These are phyloP conservation scores for Solanum sejunctum DNA, from an alignment of 257 asterid species.

Conservation along the genomic window DNA sequence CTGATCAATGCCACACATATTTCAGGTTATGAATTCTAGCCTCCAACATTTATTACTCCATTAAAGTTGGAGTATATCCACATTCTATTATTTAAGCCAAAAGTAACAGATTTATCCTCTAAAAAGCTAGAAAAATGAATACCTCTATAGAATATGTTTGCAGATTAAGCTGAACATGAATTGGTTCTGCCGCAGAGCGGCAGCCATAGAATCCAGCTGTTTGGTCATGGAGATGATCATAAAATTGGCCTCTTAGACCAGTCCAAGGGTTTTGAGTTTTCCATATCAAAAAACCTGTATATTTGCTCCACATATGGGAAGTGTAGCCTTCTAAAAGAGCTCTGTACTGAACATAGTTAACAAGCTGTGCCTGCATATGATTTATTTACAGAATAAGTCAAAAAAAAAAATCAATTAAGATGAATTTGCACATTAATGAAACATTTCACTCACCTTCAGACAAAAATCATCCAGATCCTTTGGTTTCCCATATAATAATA, in stretches of 20 bases:
- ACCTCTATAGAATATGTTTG: conserved; percentile 68
- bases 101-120: background rate
- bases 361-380: conserved; percentile 80
- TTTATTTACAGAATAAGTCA: background rate
- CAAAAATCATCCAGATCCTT: conserved; percentile 87
- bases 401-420: background rate
- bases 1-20: background rate
- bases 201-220: conserved; percentile 98
- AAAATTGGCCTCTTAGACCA: conserved; percentile 93
- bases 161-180: conserved; percentile 90
- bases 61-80: background rate
- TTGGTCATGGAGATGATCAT: conserved; percentile 95
- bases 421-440: background rate
- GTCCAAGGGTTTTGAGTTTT: conserved; percentile 99
- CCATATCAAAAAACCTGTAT: conserved; percentile 95
- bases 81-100: background rate
- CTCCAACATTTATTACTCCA: background rate
- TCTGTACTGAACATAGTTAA: conserved; percentile 82
- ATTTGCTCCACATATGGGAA: conserved; percentile 93
- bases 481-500: conserved; percentile 69
- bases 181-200: conserved; percentile 86
- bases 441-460: conserved; percentile 50
- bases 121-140: background rate
- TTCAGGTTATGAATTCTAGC: background rate
- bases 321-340: conserved; percentile 98